A percentile compares a stretch with the other conserved stretches of the same genome.
Evolutionary conservation across 2,329 filamentous ascomycete species (phyloP).

Genomic region (Colletotrichum horii): DNA sequence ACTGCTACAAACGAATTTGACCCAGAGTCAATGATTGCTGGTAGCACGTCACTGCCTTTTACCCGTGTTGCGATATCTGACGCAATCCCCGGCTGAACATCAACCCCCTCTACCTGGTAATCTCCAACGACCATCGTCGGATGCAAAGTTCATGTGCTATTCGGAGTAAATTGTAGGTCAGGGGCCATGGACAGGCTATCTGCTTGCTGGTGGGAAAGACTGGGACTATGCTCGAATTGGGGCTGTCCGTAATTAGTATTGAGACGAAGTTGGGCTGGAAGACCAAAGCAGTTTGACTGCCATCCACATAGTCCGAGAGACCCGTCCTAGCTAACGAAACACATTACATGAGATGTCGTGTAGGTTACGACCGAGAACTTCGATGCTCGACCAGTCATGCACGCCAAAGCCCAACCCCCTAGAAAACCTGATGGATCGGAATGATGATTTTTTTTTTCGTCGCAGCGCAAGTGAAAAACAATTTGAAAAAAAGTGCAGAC

Average conservation of each 20-base stretch:
- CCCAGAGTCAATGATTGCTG: background rate
- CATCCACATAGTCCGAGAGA: background rate
- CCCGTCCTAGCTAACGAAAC: background rate
- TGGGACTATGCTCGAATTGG: background rate
- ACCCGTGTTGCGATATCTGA: background rate
- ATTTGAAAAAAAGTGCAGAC: background rate
- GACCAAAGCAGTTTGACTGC: background rate
- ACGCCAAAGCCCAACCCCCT: background rate
- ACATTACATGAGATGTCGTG: background rate
- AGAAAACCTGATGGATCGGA: background rate
- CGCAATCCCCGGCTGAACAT: constrained; percentile 17
- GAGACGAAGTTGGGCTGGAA: background rate
- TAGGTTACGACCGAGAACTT: background rate
- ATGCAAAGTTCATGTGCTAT: constrained; percentile 42
- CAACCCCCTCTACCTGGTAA: constrained; percentile 21
- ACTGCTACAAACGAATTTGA: background rate
- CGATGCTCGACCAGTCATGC: background rate
- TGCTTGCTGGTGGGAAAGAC: background rate
- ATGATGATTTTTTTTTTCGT: background rate
- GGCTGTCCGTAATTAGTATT: background rate
- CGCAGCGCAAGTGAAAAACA: background rate
- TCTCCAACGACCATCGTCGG: constrained; percentile 32
- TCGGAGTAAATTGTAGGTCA: constrained; percentile 6
- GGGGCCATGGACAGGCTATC: background rate
- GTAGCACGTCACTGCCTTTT: background rate